These are phyloP conservation scores for Alternaria brassicicola DNA, from an alignment of 2,329 filamentous ascomycete genomes.

Conservation along the genomic window DNA sequence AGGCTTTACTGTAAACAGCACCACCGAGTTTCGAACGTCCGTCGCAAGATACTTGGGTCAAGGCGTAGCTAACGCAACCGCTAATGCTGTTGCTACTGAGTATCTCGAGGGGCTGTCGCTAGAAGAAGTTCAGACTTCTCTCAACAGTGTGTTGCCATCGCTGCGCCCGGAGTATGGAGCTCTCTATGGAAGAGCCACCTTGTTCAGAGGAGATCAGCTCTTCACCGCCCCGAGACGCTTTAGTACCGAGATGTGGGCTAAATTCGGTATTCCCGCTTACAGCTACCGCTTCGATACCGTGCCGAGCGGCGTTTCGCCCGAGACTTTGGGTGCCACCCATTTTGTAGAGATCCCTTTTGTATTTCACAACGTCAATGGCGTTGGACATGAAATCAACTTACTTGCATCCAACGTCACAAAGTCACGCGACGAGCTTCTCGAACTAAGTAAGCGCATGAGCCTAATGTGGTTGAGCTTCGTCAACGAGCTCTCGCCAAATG, in stretches of 20 bases:
- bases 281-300: neutral
- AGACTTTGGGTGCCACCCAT: neutral
- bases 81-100: neutral
- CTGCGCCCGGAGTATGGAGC: neutral
- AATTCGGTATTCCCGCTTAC: neutral
- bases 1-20: neutral
- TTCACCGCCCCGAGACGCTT: neutral
- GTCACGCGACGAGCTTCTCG: neutral
- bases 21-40: neutral
- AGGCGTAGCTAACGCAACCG: neutral
- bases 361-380: neutral
- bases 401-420: neutral
- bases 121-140: neutral
- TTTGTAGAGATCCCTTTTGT: neutral
- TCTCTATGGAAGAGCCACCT: neutral
- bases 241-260: neutral
- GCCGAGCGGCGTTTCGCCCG: neutral
- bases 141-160: neutral
- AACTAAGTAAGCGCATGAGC: conserved; percentile 1
- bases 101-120: neutral
- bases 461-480: conserved; percentile 7
- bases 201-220: neutral
- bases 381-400: neutral
- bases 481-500: conserved; percentile 6
- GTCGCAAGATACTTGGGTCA: neutral